phyloP scores from a whole-genome alignment of 371 early-diverging fungal genomes.

The Lichtheimia ramosa region DNA sequence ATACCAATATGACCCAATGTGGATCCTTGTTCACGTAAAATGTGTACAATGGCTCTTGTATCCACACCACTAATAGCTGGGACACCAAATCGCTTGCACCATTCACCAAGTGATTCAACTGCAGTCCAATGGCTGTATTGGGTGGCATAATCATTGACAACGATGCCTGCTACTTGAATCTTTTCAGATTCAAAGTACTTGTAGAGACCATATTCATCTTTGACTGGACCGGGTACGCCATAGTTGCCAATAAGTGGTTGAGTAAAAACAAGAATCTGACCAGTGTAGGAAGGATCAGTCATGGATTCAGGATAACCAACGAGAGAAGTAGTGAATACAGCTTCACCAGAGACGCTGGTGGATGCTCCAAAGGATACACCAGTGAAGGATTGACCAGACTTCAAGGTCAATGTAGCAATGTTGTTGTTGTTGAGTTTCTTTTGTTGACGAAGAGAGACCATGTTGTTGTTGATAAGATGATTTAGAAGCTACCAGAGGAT shows the following conservation, averaged over 20 bases:
- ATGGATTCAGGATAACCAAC: slow-evolving; percentile 96
- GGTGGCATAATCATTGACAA: slow-evolving; percentile 88
- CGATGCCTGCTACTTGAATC: slow-evolving; percentile 89
- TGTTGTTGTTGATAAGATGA: slow-evolving; percentile 2
- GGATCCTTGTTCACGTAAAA: slow-evolving; percentile 89
- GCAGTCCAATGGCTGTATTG: slow-evolving; percentile 94
- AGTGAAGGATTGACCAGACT: slow-evolving; percentile 72
- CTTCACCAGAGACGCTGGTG: slow-evolving; percentile 64
- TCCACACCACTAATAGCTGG: slow-evolving; percentile 94
- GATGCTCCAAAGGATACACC: slow-evolving; percentile 81
- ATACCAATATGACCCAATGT: slow-evolving; percentile 80
- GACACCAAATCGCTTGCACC: slow-evolving; percentile 86
- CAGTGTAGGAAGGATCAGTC: slow-evolving; percentile 94
- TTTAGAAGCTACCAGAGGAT: slow-evolving; percentile 40
- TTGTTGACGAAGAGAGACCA: slow-evolving; percentile 8
- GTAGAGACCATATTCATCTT: slow-evolving; percentile 78
- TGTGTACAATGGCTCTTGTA: slow-evolving; percentile 92
- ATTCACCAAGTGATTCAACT: slow-evolving; percentile 76
- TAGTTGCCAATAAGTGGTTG: slow-evolving; percentile 96
- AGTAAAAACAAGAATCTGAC: slow-evolving; percentile 95
- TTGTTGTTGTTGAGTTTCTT: neutral
- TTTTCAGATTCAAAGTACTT: slow-evolving; percentile 90
- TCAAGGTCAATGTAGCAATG: slow-evolving; percentile 70
- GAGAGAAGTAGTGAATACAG: slow-evolving; percentile 89
- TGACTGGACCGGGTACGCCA: slow-evolving; percentile 87